Percentiles rank a stretch among this genome's conserved stretches.
phyloP scores from a whole-genome alignment of 768 basidiomycete genomes.

The Suillus lakei region DNA sequence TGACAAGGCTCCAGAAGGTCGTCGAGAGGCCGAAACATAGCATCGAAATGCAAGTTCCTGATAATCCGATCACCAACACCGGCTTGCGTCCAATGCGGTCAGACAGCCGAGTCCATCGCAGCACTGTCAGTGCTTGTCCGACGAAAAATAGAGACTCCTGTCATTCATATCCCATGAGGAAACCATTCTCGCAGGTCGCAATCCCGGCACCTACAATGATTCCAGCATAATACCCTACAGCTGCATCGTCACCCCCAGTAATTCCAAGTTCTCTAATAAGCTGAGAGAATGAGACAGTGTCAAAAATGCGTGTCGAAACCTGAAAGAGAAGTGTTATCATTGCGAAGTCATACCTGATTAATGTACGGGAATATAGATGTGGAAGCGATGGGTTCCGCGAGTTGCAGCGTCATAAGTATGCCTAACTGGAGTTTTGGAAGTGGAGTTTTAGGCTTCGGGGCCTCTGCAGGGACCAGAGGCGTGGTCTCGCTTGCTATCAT shows the following conservation, averaged over 20 bases:
- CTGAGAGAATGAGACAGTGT: conserved; percentile 34
- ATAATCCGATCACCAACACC: conserved; percentile 55
- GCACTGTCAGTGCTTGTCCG: conserved; percentile 58
- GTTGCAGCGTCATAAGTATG: conserved; percentile 46
- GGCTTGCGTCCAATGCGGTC: conserved; percentile 66
- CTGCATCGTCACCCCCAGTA: conserved; percentile 63
- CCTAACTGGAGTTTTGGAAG: conserved; percentile 49
- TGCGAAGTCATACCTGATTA: conserved; percentile 41
- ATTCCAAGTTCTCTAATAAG: conserved; percentile 65
- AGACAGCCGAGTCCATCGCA: conserved; percentile 69
- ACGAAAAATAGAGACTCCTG: conserved; percentile 69
- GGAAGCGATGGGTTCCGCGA: conserved; percentile 52
- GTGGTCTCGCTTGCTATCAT: neutral
- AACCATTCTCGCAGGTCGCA: neutral
- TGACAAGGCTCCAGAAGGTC: conserved; percentile 56
- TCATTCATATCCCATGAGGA: neutral
- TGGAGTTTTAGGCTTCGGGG: conserved; percentile 38
- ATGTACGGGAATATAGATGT: conserved; percentile 56
- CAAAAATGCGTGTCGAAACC: neutral
- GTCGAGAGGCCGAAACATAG: conserved; percentile 65
- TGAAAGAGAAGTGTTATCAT: neutral
- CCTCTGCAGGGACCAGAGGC: neutral
- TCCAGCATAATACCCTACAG: conserved; percentile 73
- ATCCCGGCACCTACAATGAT: conserved; percentile 47
- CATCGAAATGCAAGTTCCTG: conserved; percentile 57